Evolutionary conservation across 2,329 filamentous ascomycete genomes (phyloP), one percentile per base, ranked within the genome.

Genomic region (Cryoendolithus antarcticus): DNA sequence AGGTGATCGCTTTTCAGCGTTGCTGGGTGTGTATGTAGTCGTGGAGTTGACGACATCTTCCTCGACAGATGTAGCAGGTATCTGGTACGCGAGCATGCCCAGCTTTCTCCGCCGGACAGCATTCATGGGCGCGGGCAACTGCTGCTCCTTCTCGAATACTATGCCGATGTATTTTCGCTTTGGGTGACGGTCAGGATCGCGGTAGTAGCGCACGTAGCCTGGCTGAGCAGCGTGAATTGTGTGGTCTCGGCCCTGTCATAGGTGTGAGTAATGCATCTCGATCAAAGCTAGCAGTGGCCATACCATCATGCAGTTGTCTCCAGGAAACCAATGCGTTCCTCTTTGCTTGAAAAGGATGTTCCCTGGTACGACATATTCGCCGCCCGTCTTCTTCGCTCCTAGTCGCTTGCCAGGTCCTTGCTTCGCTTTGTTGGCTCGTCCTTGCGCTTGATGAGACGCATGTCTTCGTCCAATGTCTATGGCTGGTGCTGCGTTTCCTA

Each of bases 271-370:
- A 3, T 13, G 13, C n/a, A 30, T 30, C 2, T 9, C 27, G 7
- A n/a, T 34, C 6, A 6, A n/a, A 15, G 9, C 6, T 34, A 10
- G 15, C 10, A 9, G 6, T 6, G 0, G n/a, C 30, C 45, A 30
- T 49, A 58, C 55, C 70, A 96, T 89, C 53, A 80, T 83, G 62
- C 83, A 85, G 65, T 98, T 96, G 61, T 96, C 91, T 54, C 91
- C 91, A 1, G 91, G 82, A 61, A 81, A 89, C 91, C 91, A 98
- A 55, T 80, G 75, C 3, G 91, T 93, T 53, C 91, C 91, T 55
- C 89, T 81, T 64, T 98, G 91, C 60, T 86, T 86, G 75, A 91
- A 98, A 65, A 98, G 83, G 63, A 98, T 98, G 69, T 94, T 96
- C 39, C 91, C 91, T 4, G 88, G 82, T 42, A 94, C 82, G 29